Evolutionary conservation across 768 basidiomycete genomes (phyloP).

Genomic region (Rhizopogon roseolus): DNA sequence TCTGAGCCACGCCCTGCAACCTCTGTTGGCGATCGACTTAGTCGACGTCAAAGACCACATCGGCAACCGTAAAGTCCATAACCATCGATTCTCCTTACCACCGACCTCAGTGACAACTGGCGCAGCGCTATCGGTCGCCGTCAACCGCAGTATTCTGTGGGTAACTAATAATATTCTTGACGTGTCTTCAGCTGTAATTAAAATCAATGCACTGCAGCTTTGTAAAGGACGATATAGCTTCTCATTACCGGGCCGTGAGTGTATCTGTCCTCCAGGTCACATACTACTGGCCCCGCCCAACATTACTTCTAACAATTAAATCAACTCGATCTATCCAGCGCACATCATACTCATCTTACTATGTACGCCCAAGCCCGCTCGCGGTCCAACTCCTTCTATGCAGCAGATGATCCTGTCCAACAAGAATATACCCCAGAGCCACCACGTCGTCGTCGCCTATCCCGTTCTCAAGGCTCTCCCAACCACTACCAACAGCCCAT

Average conservation of each 20-base stretch:
- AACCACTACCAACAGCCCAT: constrained; percentile 17
- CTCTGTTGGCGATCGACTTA: background rate
- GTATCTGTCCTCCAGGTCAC: background rate
- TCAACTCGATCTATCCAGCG: background rate
- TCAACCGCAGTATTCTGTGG: background rate
- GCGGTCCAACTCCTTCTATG: constrained; percentile 31
- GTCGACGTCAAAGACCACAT: background rate
- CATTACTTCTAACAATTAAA: background rate
- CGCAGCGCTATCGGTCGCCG: background rate
- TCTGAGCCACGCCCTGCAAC: background rate
- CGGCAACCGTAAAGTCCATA: background rate
- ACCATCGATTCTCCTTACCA: background rate
- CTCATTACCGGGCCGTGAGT: background rate
- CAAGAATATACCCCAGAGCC: constrained; percentile 8
- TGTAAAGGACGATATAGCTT: background rate
- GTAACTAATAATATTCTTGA: background rate
- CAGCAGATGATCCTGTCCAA: constrained; percentile 15
- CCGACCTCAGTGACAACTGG: background rate
- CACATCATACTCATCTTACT: background rate
- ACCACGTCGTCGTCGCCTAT: constrained; percentile 13
- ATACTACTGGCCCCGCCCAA: background rate
- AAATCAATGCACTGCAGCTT: background rate
- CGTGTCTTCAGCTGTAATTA: background rate
- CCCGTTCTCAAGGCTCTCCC: constrained; percentile 15
- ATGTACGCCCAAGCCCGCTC: constrained; percentile 30